phyloP scores from a whole-genome alignment of 768 basidiomycete species.

The Gloeostereum incarnatum region DNA sequence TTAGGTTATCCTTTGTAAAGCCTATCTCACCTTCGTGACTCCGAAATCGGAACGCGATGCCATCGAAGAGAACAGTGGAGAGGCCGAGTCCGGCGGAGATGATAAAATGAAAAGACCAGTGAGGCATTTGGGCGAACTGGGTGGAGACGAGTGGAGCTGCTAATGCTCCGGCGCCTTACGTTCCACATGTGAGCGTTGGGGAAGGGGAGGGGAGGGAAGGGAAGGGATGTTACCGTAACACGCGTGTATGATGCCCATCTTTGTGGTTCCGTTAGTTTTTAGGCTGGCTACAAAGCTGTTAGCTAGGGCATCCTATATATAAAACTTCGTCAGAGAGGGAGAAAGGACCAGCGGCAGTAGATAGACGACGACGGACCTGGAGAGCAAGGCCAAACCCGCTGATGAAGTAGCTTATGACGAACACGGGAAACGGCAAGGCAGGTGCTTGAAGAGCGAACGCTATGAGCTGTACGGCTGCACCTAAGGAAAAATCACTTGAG shows the following conservation, averaged over 20 bases:
- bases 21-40: constrained; percentile 17
- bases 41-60: constrained; percentile 17
- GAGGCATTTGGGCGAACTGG: constrained; percentile 39
- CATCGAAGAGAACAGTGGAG: constrained; percentile 19
- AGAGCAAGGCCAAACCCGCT: constrained; percentile 43
- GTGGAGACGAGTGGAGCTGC: constrained; percentile 56
- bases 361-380: constrained; percentile 29
- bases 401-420: constrained; percentile 33
- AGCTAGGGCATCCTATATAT: constrained; percentile 38
- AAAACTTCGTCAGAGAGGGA: background rate
- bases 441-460: constrained; percentile 35
- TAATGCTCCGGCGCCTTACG: constrained; percentile 36
- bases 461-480: constrained; percentile 29
- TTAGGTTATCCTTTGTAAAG: background rate
- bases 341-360: background rate
- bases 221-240: constrained; percentile 28
- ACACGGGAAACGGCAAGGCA: constrained; percentile 42
- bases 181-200: background rate
- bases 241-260: constrained; percentile 45
- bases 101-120: constrained; percentile 61
- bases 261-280: constrained; percentile 28
- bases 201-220: background rate
- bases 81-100: constrained; percentile 42
- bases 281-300: constrained; percentile 45
- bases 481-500: constrained; percentile 14